Conservation (phyloP, 2,329 filamentous ascomycete genomes). For the Lomentospora prolificans region DNA sequence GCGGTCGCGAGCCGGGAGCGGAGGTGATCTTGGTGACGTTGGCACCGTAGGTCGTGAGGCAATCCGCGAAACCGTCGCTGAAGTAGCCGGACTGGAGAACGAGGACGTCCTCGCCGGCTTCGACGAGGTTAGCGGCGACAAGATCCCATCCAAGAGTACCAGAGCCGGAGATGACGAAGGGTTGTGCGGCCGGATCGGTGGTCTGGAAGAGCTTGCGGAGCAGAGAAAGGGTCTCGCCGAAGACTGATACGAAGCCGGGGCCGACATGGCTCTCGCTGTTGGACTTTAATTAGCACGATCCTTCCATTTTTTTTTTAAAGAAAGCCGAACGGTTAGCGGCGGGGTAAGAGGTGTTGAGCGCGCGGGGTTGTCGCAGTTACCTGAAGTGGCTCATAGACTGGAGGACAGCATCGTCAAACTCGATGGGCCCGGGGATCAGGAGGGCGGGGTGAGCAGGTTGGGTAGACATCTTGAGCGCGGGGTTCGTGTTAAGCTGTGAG, state of each 20-base stretch:
- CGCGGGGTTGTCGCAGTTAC: constrained; percentile 31
- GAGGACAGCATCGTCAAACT: constrained; percentile 95
- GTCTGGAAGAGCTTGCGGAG: constrained; percentile 93
- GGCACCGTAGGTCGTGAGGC: constrained; percentile 82
- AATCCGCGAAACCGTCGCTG: constrained; percentile 87
- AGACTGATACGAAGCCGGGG: constrained; percentile 76
- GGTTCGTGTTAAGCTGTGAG: not conserved
- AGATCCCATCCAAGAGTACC: constrained; percentile 96
- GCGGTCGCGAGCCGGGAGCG: constrained; percentile 77
- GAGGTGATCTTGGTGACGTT: constrained; percentile 85
- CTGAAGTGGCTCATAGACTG: constrained; percentile 93
- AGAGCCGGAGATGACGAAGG: constrained; percentile 87
- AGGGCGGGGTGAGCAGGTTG: constrained; percentile 59
- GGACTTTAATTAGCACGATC: not conserved
- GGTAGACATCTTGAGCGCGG: constrained; percentile 39
- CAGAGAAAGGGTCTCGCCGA: constrained; percentile 81
- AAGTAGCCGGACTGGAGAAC: constrained; percentile 97
- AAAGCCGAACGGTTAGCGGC: not conserved
- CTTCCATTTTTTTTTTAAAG: not conserved
- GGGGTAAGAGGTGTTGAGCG: not conserved
- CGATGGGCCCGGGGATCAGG: constrained; percentile 94
- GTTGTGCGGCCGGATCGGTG: constrained; percentile 69
- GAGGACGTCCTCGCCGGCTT: constrained; percentile 80
- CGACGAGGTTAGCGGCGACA: constrained; percentile 84
- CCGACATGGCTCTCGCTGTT: constrained; percentile 87